These are phyloP conservation scores for Tremella fuciformis DNA, from an alignment of 768 basidiomycete genomes.

Conservation along the genomic window DNA sequence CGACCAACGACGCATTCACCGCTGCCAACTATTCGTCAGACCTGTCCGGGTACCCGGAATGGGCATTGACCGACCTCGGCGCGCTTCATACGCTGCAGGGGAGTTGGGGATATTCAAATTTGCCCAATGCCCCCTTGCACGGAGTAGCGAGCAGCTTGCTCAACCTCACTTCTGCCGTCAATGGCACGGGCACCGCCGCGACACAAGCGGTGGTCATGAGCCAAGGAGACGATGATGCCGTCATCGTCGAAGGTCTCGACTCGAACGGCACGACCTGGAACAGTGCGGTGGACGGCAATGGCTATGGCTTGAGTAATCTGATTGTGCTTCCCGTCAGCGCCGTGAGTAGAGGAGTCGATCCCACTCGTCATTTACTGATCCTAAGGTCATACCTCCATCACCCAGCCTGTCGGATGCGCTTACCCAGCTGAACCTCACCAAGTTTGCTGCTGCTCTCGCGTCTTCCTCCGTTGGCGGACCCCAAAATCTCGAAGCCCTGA, in stretches of 20 bases:
- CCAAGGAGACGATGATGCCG: conserved; percentile 16
- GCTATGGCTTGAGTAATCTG: conserved; percentile 23
- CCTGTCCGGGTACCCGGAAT: conserved; percentile 13
- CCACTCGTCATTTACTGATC: neutral
- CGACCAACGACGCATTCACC: conserved; percentile 38
- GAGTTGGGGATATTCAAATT: conserved; percentile 13
- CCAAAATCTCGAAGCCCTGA: conserved; percentile 21
- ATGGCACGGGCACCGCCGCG: conserved; percentile 7
- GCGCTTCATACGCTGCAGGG: conserved; percentile 29
- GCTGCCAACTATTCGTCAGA: conserved; percentile 27
- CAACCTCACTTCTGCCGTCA: conserved; percentile 4
- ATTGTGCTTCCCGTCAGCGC: conserved; percentile 36
- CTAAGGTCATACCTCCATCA: conserved; percentile 33
- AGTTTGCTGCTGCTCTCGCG: conserved; percentile 16
- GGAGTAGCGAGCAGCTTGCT: conserved; percentile 16
- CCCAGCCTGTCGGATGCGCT: conserved; percentile 24
- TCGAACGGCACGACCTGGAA: conserved; percentile 33
- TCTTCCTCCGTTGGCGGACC: conserved; percentile 16
- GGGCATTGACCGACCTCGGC: conserved; percentile 21
- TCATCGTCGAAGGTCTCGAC: conserved; percentile 15
- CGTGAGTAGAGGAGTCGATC: conserved; percentile 19
- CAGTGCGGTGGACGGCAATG: conserved; percentile 17
- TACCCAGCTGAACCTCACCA: conserved; percentile 17
- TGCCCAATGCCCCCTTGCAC: conserved; percentile 9
- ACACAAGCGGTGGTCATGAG: conserved; percentile 22